Evolutionary conservation across 108 stramenopile genomes (phyloP), one percentile per base, ranked within the genome.

Genomic region (Cyclotella cryptica): DNA sequence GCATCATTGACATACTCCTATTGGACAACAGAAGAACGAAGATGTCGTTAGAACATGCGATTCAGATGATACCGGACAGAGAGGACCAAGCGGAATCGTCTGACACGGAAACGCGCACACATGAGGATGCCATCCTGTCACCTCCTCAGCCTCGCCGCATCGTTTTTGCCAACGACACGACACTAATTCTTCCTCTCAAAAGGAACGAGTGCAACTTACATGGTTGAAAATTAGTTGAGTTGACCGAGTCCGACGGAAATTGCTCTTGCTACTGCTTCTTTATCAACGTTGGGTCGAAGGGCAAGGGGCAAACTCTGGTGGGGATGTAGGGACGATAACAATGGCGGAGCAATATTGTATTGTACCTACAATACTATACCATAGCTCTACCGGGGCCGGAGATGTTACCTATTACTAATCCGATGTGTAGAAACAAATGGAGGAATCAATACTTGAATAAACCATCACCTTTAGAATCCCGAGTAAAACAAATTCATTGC

Each of bases 1-100:
- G 95, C 92, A 96, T 93, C 88, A 96, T 88, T 45, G 94, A 90
- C 63, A 72, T 77, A 75, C 81, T 82, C 71, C 66, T 76, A 27
- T 49, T 10, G 47, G 59, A 61, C 15, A 0, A 15, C 29, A 5
- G 12, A 13, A 2, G 30, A 26, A 59, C 11, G 35, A 61, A 30
- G 35, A 61, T 10, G 29, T 12, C 14, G 1, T 61, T 45, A 35
- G 39, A 29, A 15, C 29, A n/a, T n/a, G n/a, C n/a, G n/a, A n/a
- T n/a, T n/a, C n/a, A 51, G 22, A 21, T 35, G 35, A 35, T 5
- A 35, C 2, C 35, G 6, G 4, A 35, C 6, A 6, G 35, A 35
- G 35, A 35, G 4, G 6, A 2, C 35, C 6, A 35, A 35, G 35
- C 6, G 2, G 35, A n/a, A n/a, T n/a, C n/a, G n/a, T n/a, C n/a